Conservation (phyloP, 306 rosid species). For the Cotoneaster glaucophyllus region DNA sequence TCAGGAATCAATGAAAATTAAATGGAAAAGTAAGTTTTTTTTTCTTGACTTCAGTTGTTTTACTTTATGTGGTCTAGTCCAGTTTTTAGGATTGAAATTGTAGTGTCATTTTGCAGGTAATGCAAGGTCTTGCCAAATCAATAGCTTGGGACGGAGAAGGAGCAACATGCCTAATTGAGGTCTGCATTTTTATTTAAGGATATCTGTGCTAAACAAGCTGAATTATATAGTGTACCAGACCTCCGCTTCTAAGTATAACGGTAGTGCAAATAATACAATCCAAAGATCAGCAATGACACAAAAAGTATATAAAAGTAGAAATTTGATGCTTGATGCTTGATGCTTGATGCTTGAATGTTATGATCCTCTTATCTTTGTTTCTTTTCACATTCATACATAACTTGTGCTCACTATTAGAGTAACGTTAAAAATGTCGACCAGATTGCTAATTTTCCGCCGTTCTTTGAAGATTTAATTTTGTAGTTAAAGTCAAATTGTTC, state of each 20-base stretch:
- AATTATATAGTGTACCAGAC: neutral
- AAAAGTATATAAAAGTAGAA: neutral
- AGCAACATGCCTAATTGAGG: conserved; percentile 97
- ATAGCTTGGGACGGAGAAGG: conserved; percentile 99
- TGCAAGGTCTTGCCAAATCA: conserved; percentile 99
- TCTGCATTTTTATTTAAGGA: conserved; percentile 26
- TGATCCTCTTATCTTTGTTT: neutral
- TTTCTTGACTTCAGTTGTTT: neutral
- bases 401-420: neutral
- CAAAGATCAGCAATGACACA: neutral
- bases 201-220: conserved; percentile 3
- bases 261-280: no score
- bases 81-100: neutral
- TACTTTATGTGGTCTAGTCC: neutral
- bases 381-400: neutral
- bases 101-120: conserved; percentile 46
- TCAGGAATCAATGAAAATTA: neutral
- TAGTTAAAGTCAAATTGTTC: neutral
- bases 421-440: neutral
- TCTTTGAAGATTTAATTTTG: neutral
- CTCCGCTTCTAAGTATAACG: neutral
- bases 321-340: neutral
- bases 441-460: neutral
- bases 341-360: neutral
- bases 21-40: neutral